Percentiles rank a stretch among this genome's conserved stretches.
phyloP scores from a whole-genome alignment of 1,139 yeast genomes.

The Lodderomyces parapsilosis region DNA sequence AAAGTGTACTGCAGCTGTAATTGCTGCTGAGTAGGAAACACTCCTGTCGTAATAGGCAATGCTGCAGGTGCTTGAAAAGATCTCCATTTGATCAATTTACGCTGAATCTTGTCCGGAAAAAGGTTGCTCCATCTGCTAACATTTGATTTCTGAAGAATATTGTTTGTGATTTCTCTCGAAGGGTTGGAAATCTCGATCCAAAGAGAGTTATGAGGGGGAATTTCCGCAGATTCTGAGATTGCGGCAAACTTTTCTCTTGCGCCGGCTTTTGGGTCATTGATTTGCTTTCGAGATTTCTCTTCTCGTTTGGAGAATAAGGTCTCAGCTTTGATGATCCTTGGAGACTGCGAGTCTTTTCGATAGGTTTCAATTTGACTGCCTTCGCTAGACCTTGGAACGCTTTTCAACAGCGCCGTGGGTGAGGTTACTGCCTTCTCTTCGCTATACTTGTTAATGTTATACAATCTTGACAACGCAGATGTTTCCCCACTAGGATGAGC shows the following conservation, averaged over 20 bases:
- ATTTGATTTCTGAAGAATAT: slow-evolving; percentile 39
- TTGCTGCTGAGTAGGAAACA: slow-evolving; percentile 70
- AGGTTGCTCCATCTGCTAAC: slow-evolving; percentile 80
- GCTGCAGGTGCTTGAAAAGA: slow-evolving; percentile 93
- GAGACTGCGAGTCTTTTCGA: slow-evolving; percentile 12
- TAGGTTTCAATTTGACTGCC: slow-evolving; percentile 5
- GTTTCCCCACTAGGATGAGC: slow-evolving; percentile 26
- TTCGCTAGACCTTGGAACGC: neutral
- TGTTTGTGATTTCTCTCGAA: slow-evolving; percentile 54
- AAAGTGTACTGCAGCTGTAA: slow-evolving; percentile 62
- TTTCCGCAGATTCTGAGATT: slow-evolving; percentile 9
- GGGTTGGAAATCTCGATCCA: slow-evolving; percentile 76
- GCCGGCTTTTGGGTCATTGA: neutral
- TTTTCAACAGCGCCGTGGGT: slow-evolving; percentile 2
- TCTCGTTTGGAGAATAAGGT: slow-evolving; percentile 12
- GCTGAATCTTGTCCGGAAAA: slow-evolving; percentile 66
- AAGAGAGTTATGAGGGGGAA: slow-evolving; percentile 27
- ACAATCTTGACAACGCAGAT: slow-evolving; percentile 42
- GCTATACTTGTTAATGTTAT: slow-evolving; percentile 36
- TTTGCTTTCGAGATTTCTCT: neutral
- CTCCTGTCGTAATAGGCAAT: slow-evolving; percentile 74
- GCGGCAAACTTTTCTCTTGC: neutral
- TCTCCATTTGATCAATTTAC: slow-evolving; percentile 82
- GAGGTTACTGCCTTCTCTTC: slow-evolving; percentile 22
- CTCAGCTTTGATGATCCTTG: slow-evolving; percentile 14